Evolutionary conservation across 2,329 filamentous ascomycete species (phyloP).

Genomic region (Fusarium sp.): DNA sequence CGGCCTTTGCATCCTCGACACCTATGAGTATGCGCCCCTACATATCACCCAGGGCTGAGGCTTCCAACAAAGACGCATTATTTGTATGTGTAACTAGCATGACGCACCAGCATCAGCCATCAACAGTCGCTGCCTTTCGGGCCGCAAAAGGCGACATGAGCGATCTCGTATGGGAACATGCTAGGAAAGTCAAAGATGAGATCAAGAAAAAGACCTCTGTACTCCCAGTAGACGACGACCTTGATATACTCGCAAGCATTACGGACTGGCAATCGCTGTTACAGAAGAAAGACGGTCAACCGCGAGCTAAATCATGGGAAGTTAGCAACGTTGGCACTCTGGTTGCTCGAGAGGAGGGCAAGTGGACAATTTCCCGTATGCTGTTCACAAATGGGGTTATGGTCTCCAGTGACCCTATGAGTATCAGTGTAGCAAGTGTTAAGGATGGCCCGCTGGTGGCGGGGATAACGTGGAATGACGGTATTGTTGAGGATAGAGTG

Average conservation of each 20-base stretch:
- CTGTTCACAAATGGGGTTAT: slow-evolving; percentile 63
- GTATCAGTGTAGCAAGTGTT: slow-evolving; percentile 61
- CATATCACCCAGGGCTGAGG: slow-evolving; percentile 39
- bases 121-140: slow-evolving; percentile 43
- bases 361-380: slow-evolving; percentile 54
- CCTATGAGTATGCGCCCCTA: slow-evolving; percentile 59
- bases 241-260: slow-evolving; percentile 56
- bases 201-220: slow-evolving; percentile 48
- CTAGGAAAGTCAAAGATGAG: slow-evolving; percentile 49
- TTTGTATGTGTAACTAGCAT: slow-evolving; percentile 55
- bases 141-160: slow-evolving; percentile 32
- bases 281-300: slow-evolving; percentile 54
- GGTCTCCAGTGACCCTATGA: slow-evolving; percentile 56
- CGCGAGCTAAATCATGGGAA: slow-evolving; percentile 59
- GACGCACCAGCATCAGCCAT: slow-evolving; percentile 45
- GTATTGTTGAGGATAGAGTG: slow-evolving; percentile 53
- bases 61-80: slow-evolving; percentile 49
- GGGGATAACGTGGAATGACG: slow-evolving; percentile 62
- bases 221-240: slow-evolving; percentile 57
- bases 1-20: slow-evolving; percentile 53
- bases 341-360: slow-evolving; percentile 23
- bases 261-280: slow-evolving; percentile 57
- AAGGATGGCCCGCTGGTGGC: slow-evolving; percentile 54
- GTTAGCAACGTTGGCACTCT: slow-evolving; percentile 62
- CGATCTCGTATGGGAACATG: slow-evolving; percentile 56